phyloP scores from a whole-genome alignment of 2,329 filamentous ascomycete genomes.

The Aureobasidium musti region DNA sequence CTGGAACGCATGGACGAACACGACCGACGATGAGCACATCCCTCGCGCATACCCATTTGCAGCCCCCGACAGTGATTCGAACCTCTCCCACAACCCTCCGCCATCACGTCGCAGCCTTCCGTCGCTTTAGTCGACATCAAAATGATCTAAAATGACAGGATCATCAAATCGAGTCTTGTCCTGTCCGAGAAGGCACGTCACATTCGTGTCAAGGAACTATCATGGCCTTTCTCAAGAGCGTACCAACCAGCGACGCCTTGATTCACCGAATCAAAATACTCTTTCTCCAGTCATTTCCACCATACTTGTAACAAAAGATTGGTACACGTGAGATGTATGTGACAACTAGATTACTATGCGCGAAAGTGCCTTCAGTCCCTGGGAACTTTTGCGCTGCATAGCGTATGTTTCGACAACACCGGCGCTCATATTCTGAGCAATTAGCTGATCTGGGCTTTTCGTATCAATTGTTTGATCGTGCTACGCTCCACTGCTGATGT shows the following conservation, averaged over 20 bases:
- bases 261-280: constrained; percentile 11
- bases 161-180: background rate
- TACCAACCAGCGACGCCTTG: constrained; percentile 13
- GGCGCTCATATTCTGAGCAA: background rate
- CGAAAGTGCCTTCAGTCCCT: background rate
- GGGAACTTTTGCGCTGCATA: background rate
- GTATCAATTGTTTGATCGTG: background rate
- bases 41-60: background rate
- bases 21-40: constrained; percentile 33
- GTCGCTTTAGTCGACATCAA: constrained; percentile 8
- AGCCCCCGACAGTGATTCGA: constrained; percentile 9
- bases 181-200: background rate
- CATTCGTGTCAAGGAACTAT: background rate
- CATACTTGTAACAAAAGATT: background rate
- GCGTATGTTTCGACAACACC: background rate
- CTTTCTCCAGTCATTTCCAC: background rate
- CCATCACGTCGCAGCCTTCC: constrained; percentile 8
- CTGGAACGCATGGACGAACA: constrained; percentile 45
- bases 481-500: background rate
- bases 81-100: background rate
- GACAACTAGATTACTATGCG: background rate
- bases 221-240: constrained; percentile 5
- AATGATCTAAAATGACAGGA: background rate
- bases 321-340: background rate
- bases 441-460: too few species aligned